A percentile compares a stretch with the other conserved stretches of the same genome.
Evolutionary conservation across 306 rosid genomes (phyloP).

Genomic region (Gillenia trifoliata): DNA sequence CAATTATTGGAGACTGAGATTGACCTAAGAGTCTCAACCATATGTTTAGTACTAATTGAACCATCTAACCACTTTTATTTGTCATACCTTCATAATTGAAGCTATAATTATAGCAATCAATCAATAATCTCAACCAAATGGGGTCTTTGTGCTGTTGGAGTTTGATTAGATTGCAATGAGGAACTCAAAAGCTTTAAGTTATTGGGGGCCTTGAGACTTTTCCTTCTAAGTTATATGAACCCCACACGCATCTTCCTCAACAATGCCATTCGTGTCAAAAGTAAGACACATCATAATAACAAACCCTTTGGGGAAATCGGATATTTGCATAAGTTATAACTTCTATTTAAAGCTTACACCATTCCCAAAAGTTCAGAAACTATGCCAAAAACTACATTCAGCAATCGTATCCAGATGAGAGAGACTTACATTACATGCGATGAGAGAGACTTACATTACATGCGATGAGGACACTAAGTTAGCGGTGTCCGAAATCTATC

Average conservation of each 20-base stretch:
- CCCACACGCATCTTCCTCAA: background rate
- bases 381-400: background rate
- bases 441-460: background rate
- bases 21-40: background rate
- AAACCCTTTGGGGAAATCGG: background rate
- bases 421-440: too few species aligned
- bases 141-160: background rate
- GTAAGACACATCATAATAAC: background rate
- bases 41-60: background rate
- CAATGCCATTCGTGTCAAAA: background rate
- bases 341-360: background rate
- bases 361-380: background rate
- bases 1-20: background rate
- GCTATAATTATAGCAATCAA: background rate
- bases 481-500: too few species aligned
- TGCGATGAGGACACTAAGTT: too few species aligned
- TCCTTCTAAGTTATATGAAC: background rate
- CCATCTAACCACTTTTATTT: background rate
- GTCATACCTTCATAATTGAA: background rate
- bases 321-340: constrained; percentile 3
- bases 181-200: background rate
- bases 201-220: background rate
- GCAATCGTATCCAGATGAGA: too few species aligned
- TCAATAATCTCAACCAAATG: constrained; percentile 1
- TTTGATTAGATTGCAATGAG: background rate